A percentile compares a stretch with the other conserved stretches of the same genome.
Conservation (phyloP, 192 early-diverging fungal species). For the Mortierella alpina region DNA sequence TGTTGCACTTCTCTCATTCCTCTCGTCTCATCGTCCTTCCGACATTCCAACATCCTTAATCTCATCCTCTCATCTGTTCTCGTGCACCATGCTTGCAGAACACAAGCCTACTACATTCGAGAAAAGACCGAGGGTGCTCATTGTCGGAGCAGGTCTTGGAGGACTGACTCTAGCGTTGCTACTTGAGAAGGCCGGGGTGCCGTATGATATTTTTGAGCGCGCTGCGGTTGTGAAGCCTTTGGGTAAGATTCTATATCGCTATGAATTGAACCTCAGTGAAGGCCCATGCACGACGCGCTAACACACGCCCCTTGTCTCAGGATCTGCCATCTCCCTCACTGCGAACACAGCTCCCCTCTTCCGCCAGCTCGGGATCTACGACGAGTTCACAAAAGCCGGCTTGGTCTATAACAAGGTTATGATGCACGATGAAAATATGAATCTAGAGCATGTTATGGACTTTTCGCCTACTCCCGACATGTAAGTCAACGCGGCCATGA, state of each 20-base stretch:
- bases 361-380: conserved; percentile 12
- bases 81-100: no score
- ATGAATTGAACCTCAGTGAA: neutral
- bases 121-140: conserved; percentile 11
- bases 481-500: neutral
- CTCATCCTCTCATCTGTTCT: no score
- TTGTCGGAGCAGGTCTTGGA: conserved; percentile 27
- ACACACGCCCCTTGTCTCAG: neutral
- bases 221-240: neutral
- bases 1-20: no score
- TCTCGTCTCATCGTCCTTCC: no score
- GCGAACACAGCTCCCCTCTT: conserved; percentile 7
- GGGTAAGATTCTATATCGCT: neutral
- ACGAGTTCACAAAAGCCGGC: conserved; percentile 1
- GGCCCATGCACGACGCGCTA: neutral
- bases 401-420: neutral
- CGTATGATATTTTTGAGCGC: conserved; percentile 19
- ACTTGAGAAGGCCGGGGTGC: conserved; percentile 12
- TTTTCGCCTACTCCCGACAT: conserved; percentile 6
- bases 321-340: conserved; percentile 3
- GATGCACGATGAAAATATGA: conserved; percentile 2
- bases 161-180: conserved; percentile 14
- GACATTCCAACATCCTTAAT: no score
- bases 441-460: conserved; percentile 5
- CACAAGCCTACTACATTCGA: neutral